These are phyloP conservation scores for Schoenoplectus tabernaemontani DNA, from an alignment of 202 grass and related monocot species.

Conservation along the genomic window DNA sequence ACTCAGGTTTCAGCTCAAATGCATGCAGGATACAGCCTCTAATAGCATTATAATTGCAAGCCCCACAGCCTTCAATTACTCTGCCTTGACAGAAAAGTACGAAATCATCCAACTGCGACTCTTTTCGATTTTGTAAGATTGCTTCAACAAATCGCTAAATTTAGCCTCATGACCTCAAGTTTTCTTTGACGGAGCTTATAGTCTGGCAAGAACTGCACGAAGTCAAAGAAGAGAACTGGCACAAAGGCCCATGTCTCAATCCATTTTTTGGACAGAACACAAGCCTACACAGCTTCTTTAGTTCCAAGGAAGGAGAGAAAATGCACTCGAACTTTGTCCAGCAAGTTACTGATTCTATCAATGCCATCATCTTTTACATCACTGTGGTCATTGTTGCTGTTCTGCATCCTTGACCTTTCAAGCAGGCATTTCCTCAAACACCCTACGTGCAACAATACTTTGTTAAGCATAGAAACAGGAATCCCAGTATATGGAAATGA, in stretches of 20 bases:
- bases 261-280: constrained; percentile 4
- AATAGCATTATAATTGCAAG: neutral
- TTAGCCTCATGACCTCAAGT: neutral
- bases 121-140: neutral
- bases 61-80: neutral
- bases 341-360: neutral
- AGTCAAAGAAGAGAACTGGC: neutral
- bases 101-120: neutral
- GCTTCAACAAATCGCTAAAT: neutral
- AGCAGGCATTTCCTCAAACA: neutral
- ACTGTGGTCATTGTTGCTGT: neutral
- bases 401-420: too few species aligned
- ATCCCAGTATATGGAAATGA: too few species aligned
- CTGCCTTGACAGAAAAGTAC: neutral
- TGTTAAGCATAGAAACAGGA: too few species aligned
- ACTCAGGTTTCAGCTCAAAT: neutral
- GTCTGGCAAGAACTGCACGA: neutral
- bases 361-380: neutral
- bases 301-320: neutral
- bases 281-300: neutral
- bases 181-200: neutral
- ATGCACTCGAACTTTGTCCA: neutral
- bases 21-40: neutral
- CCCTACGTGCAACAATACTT: neutral
- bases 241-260: neutral